These are phyloP conservation scores for Sarcodon aspratus DNA, from an alignment of 768 basidiomycete species.

Conservation along the genomic window DNA sequence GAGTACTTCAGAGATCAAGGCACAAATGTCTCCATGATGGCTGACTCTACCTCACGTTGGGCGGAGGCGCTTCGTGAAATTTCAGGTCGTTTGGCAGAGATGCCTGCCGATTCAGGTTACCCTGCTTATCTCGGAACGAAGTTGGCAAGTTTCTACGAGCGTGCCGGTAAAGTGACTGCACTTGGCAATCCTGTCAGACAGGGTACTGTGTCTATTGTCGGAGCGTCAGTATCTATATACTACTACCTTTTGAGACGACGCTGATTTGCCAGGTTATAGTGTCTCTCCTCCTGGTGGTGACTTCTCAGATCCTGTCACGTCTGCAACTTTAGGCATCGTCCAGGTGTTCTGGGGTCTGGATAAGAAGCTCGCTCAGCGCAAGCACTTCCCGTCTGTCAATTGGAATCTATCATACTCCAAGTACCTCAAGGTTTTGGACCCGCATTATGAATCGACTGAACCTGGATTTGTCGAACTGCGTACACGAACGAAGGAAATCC, in stretches of 20 bases:
- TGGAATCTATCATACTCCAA: constrained; percentile 99
- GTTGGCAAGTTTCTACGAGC: constrained; percentile 96
- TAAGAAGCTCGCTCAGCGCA: constrained; percentile 97
- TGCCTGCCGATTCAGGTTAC: constrained; percentile 99
- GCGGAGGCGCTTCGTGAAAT: constrained; percentile 99
- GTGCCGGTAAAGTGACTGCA: constrained; percentile 92
- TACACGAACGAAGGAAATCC: constrained; percentile 86
- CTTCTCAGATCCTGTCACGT: constrained; percentile 97
- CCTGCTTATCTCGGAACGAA: constrained; percentile 96
- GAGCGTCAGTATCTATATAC: constrained; percentile 61
- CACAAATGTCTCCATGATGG: constrained; percentile 98
- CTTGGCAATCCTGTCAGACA: constrained; percentile 80
- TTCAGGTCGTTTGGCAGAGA: constrained; percentile 96
- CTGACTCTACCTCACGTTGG: constrained; percentile 98
- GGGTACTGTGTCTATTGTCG: constrained; percentile 96
- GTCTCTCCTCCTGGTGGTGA: constrained; percentile 99
- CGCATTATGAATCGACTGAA: constrained; percentile 82
- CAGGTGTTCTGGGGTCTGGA: constrained; percentile 99
- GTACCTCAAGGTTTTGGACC: constrained; percentile 88
- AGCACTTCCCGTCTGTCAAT: constrained; percentile 99
- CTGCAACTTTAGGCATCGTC: constrained; percentile 95
- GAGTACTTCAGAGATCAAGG: constrained; percentile 99
- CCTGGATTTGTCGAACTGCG: constrained; percentile 95
- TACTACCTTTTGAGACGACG: neutral
- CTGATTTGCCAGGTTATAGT: constrained; percentile 27